Base-by-base conservation (phyloP, 768 basidiomycete genomes). In the Tephrocybe sp. region DNA sequence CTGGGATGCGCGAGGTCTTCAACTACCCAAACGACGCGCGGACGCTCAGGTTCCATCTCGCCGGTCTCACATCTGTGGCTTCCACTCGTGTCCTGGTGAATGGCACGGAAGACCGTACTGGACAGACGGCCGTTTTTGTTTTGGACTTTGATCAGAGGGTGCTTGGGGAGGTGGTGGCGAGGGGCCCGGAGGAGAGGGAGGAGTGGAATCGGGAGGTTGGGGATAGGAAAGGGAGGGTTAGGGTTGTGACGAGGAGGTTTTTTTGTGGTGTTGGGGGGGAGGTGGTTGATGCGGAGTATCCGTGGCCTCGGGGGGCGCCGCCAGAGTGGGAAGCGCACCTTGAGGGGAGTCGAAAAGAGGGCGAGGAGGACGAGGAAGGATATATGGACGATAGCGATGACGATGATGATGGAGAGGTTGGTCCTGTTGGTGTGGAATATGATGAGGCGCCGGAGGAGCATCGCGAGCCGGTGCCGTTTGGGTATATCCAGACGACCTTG, bases 391-490 rank as follows among this genome's bases (percentile, higher is more conserved):
- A 41, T 9, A 22, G 16, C 5, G 41, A 44, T 15, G 26, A 36
- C 15, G 42, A 37, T n/a, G 28, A 30, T 37, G 41, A 44, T 13
- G 41, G 41, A 36, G 19, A 34, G 9, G 12, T 34, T 37, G 18
- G 21, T 28, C 25, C 34, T 39, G 30, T 19, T 18, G 49, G 49
- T 43, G 34, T 44, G 13, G 35, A 44, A 44, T 44, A 44, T 22
- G 49, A 44, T 21, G 49, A 50, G 42, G 49, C 41, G 8, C 49
- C 49, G 19, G 49, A 50, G 34, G 49, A 48, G 37, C 47, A 48
- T 30, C 28, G 47, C 21, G 37, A 48, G 19, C 47, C 47, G 15
- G 30, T 40, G 15, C 47, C 47, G 16, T 48, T 48, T 48, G 47
- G 37, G 16, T 48, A 31, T 13, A 38, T 48, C 16, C 47, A 48